phyloP scores from a whole-genome alignment of 345 rosid genomes.

The Gossypium sturtianum region DNA sequence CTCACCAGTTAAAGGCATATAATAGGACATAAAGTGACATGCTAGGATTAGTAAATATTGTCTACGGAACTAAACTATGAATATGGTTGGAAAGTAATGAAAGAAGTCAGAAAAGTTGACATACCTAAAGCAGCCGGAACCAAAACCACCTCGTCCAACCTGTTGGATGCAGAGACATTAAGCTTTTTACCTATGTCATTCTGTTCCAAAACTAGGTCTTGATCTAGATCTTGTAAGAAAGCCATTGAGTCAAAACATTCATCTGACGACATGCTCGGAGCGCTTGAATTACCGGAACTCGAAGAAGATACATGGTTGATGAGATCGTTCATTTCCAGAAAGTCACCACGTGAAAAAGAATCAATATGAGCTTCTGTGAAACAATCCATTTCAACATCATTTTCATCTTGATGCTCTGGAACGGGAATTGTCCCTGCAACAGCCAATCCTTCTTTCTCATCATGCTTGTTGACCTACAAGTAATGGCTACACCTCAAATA shows the following conservation, averaged over 20 bases:
- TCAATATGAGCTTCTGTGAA: not conserved
- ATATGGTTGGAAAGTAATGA: not conserved
- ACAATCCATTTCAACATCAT: constrained; percentile 16
- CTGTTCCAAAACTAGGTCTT: constrained; percentile 10
- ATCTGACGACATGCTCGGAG: constrained; percentile 37
- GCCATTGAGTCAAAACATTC: constrained; percentile 41
- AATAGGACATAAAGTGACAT: no score
- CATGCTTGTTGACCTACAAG: constrained; percentile 27
- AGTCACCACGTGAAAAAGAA: constrained; percentile 24
- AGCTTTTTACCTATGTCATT: constrained; percentile 19
- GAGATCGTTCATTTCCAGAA: constrained; percentile 48
- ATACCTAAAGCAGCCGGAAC: constrained; percentile 33
- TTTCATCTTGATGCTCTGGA: constrained; percentile 19
- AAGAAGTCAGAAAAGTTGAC: not conserved
- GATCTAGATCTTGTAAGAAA: constrained; percentile 36
- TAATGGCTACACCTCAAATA: constrained; percentile 18
- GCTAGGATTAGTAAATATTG: no score
- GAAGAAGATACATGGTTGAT: constrained; percentile 33
- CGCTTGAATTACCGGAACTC: constrained; percentile 51
- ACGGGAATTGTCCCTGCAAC: constrained; percentile 15
- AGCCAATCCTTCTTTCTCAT: constrained; percentile 14
- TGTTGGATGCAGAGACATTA: constrained; percentile 21
- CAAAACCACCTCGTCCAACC: constrained; percentile 19
- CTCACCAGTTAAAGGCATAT: no score
- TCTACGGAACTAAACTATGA: not conserved